Evolutionary conservation across 805 yeast species (phyloP).

Genomic region (Ogataea naganishii): DNA sequence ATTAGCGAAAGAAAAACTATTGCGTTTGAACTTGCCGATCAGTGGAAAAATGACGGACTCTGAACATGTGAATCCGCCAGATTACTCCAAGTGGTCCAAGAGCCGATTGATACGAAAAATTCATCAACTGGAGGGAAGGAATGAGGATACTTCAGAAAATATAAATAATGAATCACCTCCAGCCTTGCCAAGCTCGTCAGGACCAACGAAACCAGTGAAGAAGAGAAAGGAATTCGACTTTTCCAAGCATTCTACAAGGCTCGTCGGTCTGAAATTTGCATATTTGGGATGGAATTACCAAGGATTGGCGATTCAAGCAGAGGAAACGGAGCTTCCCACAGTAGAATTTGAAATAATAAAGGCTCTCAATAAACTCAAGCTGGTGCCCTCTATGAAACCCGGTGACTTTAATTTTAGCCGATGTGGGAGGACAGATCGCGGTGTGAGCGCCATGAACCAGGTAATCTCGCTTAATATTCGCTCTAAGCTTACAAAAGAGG

Average conservation of each 20-base stretch:
- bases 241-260: conserved; percentile 50
- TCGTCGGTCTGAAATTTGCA: conserved; percentile 74
- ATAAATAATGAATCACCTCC: too few species aligned
- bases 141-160: conserved; percentile 1
- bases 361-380: conserved; percentile 58
- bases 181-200: too few species aligned
- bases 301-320: conserved; percentile 79
- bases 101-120: conserved; percentile 54
- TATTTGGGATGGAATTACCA: conserved; percentile 93
- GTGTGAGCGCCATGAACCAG: conserved; percentile 97
- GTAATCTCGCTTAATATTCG: conserved; percentile 77
- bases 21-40: not conserved
- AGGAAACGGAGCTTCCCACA: conserved; percentile 72
- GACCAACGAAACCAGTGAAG: conserved; percentile 8
- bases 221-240: conserved; percentile 52
- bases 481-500: conserved; percentile 54
- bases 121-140: conserved; percentile 39
- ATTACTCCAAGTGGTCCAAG: conserved; percentile 56
- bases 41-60: too few species aligned
- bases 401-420: conserved; percentile 67
- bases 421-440: conserved; percentile 92
- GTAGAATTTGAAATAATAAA: conserved; percentile 71
- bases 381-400: conserved; percentile 55
- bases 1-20: not conserved
- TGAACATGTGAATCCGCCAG: too few species aligned